Base-by-base conservation (phyloP, 2,329 filamentous ascomycete species). In the Verticillium tricorpus region DNA sequence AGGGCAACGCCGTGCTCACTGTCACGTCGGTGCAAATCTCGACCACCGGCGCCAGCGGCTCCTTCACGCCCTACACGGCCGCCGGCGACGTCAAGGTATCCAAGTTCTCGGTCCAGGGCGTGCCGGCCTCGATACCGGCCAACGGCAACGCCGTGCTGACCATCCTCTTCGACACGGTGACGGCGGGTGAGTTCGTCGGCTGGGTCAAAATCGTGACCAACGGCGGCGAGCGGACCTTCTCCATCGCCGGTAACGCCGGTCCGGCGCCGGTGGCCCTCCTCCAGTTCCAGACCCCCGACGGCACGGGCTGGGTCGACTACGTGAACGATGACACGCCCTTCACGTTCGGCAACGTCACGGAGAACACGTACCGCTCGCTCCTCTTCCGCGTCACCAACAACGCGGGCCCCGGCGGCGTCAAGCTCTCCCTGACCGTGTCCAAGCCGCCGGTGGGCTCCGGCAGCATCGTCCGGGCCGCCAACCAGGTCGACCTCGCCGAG, bases 401-500 rank as follows among this genome's bases (percentile, higher is more conserved):
- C 57, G 82, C 80, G 9, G 77, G 77, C 1, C 71, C 78, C 1
- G 80, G 81, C 62, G 80, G 81, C 58, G 77, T 78, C 22, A 75
- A 79, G 28, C 71, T 83, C 14, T 79, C 78, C 2, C 69, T 83
- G 15, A 81, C 81, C n/a, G 78, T 87, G 2, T 87, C 84, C 0
- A 87, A 87, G 67, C 83, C 84, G 3, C 85, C 85, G 0, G 85
- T 83, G 61, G 83, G 82, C 19, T 74, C 83, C 3, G 67, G 72
- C 25, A 80, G 82, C 5, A 78, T 86, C 28, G 77, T 87, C 52
- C 76, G 78, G 25, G 80, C 83, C 2, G 76, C 74, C 8, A 87
- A 86, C 67, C 77, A 82, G 32, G 75, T 85, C 12, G 84, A 86
- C 59, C 77, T 87, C 1, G 82, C 80, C 0, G 85, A 87, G 67